Evolutionary conservation across 129 eudicot species (phyloP).

Genomic region (Sambucus nigra): DNA sequence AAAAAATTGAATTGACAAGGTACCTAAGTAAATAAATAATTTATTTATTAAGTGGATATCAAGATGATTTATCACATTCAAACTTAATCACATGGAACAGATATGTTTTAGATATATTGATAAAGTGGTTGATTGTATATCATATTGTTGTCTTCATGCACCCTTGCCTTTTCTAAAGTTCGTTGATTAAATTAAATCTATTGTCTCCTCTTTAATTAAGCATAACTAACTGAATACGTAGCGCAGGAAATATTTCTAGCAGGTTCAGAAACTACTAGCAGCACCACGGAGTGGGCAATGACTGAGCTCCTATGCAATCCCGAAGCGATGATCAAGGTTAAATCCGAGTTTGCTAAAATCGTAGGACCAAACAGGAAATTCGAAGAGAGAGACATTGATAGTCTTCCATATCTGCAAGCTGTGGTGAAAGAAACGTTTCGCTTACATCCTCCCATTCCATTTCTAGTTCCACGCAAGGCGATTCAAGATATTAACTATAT

Average conservation of each 20-base stretch:
- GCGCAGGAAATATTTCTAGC: slow-evolving; percentile 42
- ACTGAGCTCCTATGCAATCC: slow-evolving; percentile 23
- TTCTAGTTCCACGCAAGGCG: slow-evolving; percentile 36
- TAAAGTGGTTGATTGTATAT: no score
- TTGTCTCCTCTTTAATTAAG: neutral
- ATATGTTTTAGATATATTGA: no score
- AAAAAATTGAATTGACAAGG: no score
- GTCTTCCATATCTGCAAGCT: slow-evolving; percentile 31
- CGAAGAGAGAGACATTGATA: slow-evolving; percentile 23
- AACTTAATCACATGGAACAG: no score
- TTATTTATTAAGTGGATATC: no score
- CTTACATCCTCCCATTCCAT: slow-evolving; percentile 32
- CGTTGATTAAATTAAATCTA: neutral
- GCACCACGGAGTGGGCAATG: slow-evolving; percentile 35
- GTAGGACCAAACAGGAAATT: slow-evolving; percentile 16
- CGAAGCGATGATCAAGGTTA: slow-evolving; percentile 18
- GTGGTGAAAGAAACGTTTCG: slow-evolving; percentile 31
- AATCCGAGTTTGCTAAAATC: slow-evolving; percentile 18
- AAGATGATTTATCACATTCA: no score
- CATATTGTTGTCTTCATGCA: no score
- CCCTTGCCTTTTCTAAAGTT: neutral
- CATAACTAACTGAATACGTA: neutral
- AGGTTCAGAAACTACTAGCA: slow-evolving; percentile 38
- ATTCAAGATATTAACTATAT: slow-evolving; percentile 23
- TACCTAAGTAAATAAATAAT: no score